Evolutionary conservation across 78 protist genomes (phyloP).

Genomic region (Reticulomyxa filosa): DNA sequence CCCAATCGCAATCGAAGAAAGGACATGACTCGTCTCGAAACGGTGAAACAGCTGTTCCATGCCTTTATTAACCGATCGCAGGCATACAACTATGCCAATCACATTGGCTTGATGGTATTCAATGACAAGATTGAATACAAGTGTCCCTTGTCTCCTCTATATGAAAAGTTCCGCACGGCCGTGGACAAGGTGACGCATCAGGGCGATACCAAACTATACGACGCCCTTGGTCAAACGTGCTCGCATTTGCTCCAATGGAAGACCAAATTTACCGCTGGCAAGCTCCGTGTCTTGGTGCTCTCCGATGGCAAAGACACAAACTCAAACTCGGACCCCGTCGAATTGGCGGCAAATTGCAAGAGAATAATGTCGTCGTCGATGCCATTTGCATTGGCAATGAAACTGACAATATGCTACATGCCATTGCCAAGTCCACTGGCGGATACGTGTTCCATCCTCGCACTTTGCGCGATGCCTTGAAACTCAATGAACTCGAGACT

Average conservation of each 20-base stretch:
- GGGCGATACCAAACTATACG: background rate
- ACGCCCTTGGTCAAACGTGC: background rate
- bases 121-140: background rate
- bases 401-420: background rate
- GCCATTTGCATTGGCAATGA: background rate
- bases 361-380: background rate
- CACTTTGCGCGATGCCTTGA: background rate
- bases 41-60: background rate
- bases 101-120: background rate
- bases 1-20: background rate
- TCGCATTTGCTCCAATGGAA: background rate
- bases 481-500: background rate
- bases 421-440: background rate
- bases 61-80: background rate
- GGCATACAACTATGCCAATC: background rate
- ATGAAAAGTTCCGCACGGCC: background rate
- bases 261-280: no score
- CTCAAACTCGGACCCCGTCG: background rate
- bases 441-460: background rate
- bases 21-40: background rate
- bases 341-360: background rate
- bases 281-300: background rate
- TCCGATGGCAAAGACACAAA: background rate
- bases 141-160: background rate
- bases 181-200: background rate